Base-by-base conservation (phyloP, 768 basidiomycete species). In the Termitomyces sp. region DNA sequence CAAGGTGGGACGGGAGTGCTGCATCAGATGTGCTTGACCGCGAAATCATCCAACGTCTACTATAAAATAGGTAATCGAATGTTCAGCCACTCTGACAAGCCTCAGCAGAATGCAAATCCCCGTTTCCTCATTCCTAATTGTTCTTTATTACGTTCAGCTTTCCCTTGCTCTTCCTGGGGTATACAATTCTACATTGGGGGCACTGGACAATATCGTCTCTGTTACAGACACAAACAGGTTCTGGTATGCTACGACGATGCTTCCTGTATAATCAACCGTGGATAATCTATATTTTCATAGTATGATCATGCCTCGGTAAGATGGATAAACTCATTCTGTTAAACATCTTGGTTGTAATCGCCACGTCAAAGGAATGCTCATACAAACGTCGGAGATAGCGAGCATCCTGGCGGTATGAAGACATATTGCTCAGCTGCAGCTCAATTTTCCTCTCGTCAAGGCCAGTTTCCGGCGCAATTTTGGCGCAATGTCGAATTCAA, bases 361-460 rank as follows among this genome's bases (percentile, higher is more conserved):
- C 30, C 28, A 43, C 24, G 47, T n/a, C 10, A 20, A 38, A 80
- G 80, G 30, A 65, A 76, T 54, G 66, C 75, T 1, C 73, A 82
- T 63, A 85, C 81, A 14, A 72, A 82, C 58, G 76, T 85, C 53
- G 83, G 83, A 18, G 81, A 81, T 59, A 80, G 66, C 58, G 66
- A 84, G 61, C 74, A 78, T 58, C 78, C 81, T 0, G 81, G 81
- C 18, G 81, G 82, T 4, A 82, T 76, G 69, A 77, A 78, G 60
- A 77, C 77, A 0, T 84, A 82, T 64, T 84, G 83, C 61, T 79
- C 82, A 1, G 65, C 77, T 1, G 65, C 68, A 0, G 81, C 75
- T 0, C 33, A 1, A 10, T 74, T 69, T 62, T 75, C 77, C 0
- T 40, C 70, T 16, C 58, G 62, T 9, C 82, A 83, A 62, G 82